Evolutionary conservation across 768 basidiomycete species (phyloP), one percentile per base, ranked within the genome.

Genomic region (Tephrocybe sp.): DNA sequence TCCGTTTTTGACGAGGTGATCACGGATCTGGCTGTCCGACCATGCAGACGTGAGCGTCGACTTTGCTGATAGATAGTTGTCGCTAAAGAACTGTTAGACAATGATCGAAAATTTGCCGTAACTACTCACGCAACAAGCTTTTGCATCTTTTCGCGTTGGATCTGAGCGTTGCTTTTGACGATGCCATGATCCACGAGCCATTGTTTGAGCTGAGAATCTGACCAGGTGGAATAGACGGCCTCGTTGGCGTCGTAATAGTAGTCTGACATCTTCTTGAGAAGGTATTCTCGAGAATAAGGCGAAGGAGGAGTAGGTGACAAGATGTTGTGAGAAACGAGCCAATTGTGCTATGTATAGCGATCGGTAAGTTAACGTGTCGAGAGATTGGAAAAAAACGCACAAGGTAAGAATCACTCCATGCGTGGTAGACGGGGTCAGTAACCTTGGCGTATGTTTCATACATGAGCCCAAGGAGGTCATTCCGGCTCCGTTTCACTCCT

Each of bases 351-450:
- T 1, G 4, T 0, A 16, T 11, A 15, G 45, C 27, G 13, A 2
- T 19, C 31, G 6, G 42, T 10, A 19, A 38, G 10, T 18, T 11
- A 3, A 27, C 12, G 3, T 19, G 4, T 34, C 13, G 15, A 9
- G 33, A 7, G 8, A 34, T 7, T 30, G 4, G 8, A 7, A 9
- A 30, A 56, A 1, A 22, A 64, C 83, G 42, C 53, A 88, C 88
- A 43, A 94, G 81, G 63, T 90, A 88, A 3, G 82, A 85, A 62
- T 90, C 86, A 46, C 84, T 85, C 94, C 95, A 98, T 3, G 83
- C 79, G 18, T 89, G 73, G 82, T 89, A 98, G 30, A 87, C 65
- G 2, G 88, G 87, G 47, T 77, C 69, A 18, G 82, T 61, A 5
- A 80, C 73, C 42, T 75, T 72, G 31, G 78, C 79, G 62, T 92